phyloP scores from a whole-genome alignment of 2,329 filamentous ascomycete genomes.

The Shiraia bambusicola region DNA sequence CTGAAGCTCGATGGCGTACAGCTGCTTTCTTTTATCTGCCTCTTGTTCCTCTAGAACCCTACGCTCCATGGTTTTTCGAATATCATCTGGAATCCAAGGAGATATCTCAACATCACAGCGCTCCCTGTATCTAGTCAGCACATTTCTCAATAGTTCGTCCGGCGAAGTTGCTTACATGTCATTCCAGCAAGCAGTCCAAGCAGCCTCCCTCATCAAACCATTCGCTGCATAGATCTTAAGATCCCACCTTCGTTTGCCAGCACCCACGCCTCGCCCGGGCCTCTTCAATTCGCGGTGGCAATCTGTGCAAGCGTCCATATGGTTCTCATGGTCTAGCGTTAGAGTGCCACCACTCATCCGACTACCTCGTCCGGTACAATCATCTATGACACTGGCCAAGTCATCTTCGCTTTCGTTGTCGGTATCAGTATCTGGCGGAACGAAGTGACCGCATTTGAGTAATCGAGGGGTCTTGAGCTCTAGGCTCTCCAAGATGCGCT shows the following conservation, averaged over 20 bases:
- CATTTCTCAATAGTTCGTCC: too few relatives aligned
- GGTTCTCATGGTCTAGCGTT: slow-evolving; percentile 32
- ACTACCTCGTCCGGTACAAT: slow-evolving; percentile 36
- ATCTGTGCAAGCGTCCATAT: slow-evolving; percentile 52
- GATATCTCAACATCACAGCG: slow-evolving; percentile 92
- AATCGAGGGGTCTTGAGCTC: slow-evolving; percentile 71
- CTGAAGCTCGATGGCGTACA: slow-evolving; percentile 35
- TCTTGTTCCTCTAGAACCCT: slow-evolving; percentile 48
- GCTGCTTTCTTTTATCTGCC: slow-evolving; percentile 29
- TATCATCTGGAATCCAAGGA: slow-evolving; percentile 64
- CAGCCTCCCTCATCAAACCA: slow-evolving; percentile 85
- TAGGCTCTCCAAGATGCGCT: slow-evolving; percentile 72
- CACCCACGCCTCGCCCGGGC: slow-evolving; percentile 38
- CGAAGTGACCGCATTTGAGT: slow-evolving; percentile 74
- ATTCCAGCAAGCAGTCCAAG: slow-evolving; percentile 91
- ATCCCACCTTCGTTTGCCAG: slow-evolving; percentile 62
- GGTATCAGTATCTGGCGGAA: slow-evolving; percentile 43
- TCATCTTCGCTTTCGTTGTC: slow-evolving; percentile 45
- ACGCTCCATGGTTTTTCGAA: slow-evolving; percentile 62
- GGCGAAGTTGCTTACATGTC: slow-evolving; percentile 64
- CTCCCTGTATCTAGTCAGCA: slow-evolving; percentile 50
- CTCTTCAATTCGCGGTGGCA: slow-evolving; percentile 47
- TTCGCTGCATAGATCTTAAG: slow-evolving; percentile 94
- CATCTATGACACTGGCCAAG: slow-evolving; percentile 37
- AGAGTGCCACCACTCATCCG: slow-evolving; percentile 41